A percentile compares a stretch with the other conserved stretches of the same genome.
Conservation (phyloP, 768 basidiomycete species). For the Lactarius psammicola region DNA sequence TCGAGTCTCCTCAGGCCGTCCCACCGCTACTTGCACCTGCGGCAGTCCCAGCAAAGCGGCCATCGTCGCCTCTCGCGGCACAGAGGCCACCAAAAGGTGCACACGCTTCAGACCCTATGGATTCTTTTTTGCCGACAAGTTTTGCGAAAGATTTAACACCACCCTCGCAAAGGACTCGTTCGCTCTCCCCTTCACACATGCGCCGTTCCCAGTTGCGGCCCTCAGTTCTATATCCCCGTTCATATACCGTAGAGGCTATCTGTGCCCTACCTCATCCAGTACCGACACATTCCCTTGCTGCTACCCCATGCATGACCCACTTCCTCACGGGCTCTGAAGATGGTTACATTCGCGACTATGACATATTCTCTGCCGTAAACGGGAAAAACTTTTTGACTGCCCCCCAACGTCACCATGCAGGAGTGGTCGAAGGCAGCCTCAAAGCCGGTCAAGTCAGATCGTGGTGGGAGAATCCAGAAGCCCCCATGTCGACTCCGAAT, state of each 20-base stretch:
- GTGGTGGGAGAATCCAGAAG: constrained; percentile 85
- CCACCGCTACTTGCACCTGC: constrained; percentile 34
- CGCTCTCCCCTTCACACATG: constrained; percentile 46
- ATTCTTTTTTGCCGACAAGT: neutral
- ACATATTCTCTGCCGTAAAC: constrained; percentile 86
- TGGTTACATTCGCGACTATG: constrained; percentile 90
- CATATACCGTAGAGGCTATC: constrained; percentile 86
- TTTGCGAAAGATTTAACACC: constrained; percentile 36
- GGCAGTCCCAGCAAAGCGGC: constrained; percentile 34
- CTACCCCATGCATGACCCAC: constrained; percentile 84
- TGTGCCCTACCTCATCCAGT: constrained; percentile 88
- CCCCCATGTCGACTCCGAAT: constrained; percentile 16
- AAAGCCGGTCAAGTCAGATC: constrained; percentile 82
- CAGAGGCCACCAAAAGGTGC: constrained; percentile 24
- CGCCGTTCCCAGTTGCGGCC: constrained; percentile 48
- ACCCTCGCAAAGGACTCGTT: constrained; percentile 45
- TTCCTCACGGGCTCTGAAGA: constrained; percentile 90
- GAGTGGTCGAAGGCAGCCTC: constrained; percentile 88
- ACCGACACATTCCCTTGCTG: constrained; percentile 83
- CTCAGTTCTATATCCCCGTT: constrained; percentile 44
- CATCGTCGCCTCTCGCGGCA: constrained; percentile 31
- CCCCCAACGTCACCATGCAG: constrained; percentile 84
- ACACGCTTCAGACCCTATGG: neutral
- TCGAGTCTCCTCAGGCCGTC: constrained; percentile 44
- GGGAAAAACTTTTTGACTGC: constrained; percentile 84